phyloP scores from a whole-genome alignment of 495 filamentous ascomycete species.

The Penicillium tannophilum region DNA sequence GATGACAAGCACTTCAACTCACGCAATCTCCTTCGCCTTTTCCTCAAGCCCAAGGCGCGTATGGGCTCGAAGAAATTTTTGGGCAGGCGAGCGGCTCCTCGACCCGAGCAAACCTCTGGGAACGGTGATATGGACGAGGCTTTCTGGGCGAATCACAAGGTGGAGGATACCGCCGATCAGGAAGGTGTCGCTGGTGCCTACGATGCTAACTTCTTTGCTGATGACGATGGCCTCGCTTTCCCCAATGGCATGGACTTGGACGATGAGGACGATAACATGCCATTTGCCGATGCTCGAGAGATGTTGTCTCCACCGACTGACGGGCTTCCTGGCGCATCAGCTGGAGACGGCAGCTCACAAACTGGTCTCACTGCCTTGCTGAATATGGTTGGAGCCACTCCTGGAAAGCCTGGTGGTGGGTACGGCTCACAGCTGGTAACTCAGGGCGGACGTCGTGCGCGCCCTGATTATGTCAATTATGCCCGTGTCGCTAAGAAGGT shows the following conservation, averaged over 20 bases:
- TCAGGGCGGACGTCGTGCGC: slow-evolving; percentile 68
- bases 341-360: slow-evolving; percentile 37
- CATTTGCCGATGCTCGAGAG: slow-evolving; percentile 90
- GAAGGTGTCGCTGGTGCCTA: slow-evolving; percentile 68
- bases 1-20: slow-evolving; percentile 99
- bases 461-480: slow-evolving; percentile 97
- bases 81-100: slow-evolving; percentile 42
- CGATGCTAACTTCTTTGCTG: slow-evolving; percentile 96
- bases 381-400: slow-evolving; percentile 49
- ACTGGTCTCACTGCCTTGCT: slow-evolving; percentile 44
- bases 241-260: slow-evolving; percentile 62
- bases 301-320: slow-evolving; percentile 77
- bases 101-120: slow-evolving; percentile 56
- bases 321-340: slow-evolving; percentile 36
- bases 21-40: slow-evolving; percentile 80
- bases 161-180: slow-evolving; percentile 58
- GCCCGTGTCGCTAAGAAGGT: slow-evolving; percentile 97
- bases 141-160: slow-evolving; percentile 83
- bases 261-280: slow-evolving; percentile 78
- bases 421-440: slow-evolving; percentile 96
- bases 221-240: slow-evolving; percentile 87
- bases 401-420: slow-evolving; percentile 52
- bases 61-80: slow-evolving; percentile 60
- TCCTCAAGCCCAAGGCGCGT: slow-evolving; percentile 90
- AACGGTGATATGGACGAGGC: slow-evolving; percentile 82